Evolutionary conservation across 192 early-diverging fungal species (phyloP), one percentile per base, ranked within the genome.

Genomic region (Backusella morwellensis): DNA sequence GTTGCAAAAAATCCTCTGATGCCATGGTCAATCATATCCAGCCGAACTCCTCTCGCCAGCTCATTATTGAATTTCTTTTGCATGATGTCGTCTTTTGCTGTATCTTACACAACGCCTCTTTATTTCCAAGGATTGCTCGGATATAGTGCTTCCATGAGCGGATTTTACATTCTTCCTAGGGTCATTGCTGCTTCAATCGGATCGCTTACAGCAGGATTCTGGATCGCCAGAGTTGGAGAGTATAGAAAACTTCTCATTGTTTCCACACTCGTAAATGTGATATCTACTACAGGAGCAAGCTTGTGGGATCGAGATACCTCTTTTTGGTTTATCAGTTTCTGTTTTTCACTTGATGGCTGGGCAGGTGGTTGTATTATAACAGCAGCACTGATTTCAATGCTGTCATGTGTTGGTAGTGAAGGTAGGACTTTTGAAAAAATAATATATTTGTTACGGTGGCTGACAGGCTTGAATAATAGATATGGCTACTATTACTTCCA

Each of bases 1-100:
- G 70, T 89, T 26, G 85, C 94, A 1, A 76, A 77, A 21, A 88
- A 88, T 34, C 93, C 95, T 6, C 80, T 95, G 26, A 82, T 94
- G 71, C 91, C 91, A 2, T 82, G 89, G 50, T 80, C 80, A 14
- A 77, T 92, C 66, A 88, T 92, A 77, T 85, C 82, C 50, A 80
- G 80, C 56, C 90, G 87, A 3, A 83, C 77, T 11, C 77, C 80
- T 11, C 73, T 83, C 6, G 80, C 80, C 15, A 74, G 72, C 6
- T 81, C 77, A 4, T 38, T 75, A 1, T 52, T 77, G 77, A 92
- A 91, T 50, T 80, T 94, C 35, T 86, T 85, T 73, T 26, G 85
- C 6, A 50, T 78, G 34, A 86, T 86, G 80, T 40, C 50, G 26
- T 80, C 80, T 34, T 70, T 70, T 72, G 68, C 75, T 8, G 66